These are phyloP conservation scores for Yarrowia yakushimensis DNA, from an alignment of 805 yeast genomes.

Conservation along the genomic window DNA sequence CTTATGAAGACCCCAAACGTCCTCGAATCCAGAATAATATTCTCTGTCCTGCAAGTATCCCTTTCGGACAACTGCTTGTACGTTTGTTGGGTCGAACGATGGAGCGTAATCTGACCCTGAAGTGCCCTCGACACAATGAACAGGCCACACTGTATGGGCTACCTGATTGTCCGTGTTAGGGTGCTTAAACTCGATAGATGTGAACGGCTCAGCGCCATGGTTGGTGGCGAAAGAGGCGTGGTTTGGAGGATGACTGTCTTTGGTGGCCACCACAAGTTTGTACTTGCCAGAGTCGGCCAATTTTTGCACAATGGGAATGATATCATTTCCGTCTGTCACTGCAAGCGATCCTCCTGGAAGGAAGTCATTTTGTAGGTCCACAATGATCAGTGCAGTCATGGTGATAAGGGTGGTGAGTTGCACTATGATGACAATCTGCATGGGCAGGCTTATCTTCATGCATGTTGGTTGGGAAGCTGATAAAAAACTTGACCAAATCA, in stretches of 20 bases:
- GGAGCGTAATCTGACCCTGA: constrained; percentile 62
- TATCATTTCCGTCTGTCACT: constrained; percentile 57
- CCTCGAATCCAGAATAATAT: constrained; percentile 83
- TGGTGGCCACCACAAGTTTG: constrained; percentile 65
- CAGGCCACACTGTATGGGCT: constrained; percentile 70
- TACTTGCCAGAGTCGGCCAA: constrained; percentile 48
- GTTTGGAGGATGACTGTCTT: constrained; percentile 82
- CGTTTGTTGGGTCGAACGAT: constrained; percentile 42
- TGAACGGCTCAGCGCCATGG: constrained; percentile 53
- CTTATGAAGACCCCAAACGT: constrained; percentile 66
- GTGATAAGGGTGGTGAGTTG: background rate
- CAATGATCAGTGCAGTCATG: constrained; percentile 58
- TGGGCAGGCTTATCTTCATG: no score
- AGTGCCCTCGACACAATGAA: constrained; percentile 76
- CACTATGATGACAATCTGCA: background rate
- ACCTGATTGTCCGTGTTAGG: constrained; percentile 44
- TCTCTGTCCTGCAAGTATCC: constrained; percentile 73
- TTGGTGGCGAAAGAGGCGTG: constrained; percentile 81
- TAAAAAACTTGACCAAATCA: no score
- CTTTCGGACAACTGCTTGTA: constrained; percentile 55
- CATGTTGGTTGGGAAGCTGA: no score
- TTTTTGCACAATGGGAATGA: constrained; percentile 51
- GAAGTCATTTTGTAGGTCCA: constrained; percentile 86
- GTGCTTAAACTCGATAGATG: constrained; percentile 47
- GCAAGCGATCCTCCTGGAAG: constrained; percentile 56